Evolutionary conservation across 179 eudicot genomes (phyloP), one percentile per base, ranked within the genome.

Genomic region (Carnegiea gigantea): DNA sequence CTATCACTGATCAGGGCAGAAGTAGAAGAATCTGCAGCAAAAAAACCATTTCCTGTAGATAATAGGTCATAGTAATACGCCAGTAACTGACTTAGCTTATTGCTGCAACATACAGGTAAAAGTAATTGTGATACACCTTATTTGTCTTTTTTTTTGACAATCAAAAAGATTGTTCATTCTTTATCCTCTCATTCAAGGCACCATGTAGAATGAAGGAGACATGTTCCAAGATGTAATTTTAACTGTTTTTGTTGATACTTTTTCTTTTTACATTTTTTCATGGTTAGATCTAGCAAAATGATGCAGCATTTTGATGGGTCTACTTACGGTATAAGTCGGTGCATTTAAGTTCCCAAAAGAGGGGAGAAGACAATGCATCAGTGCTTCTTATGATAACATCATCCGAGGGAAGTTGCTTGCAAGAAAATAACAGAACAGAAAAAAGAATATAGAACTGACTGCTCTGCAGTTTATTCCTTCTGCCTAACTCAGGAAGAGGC

Each of bases 1-100:
- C 64, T 44, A 38, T 88, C 88, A 60, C 57, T 89, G 83, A 89
- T 86, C 59, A 86, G 20, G 62, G 81, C 85, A 79, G 93, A 87
- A 44, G 44, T 64, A 79, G 88, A 89, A 80, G 86, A 80, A 83
- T 84, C 85, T 73, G 82, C 77, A 78, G 53, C 60, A 23, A 76
- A 84, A 54, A 73, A 84, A 14, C 78, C 70, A 68, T 33, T 76
- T 68, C 68, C 51, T 76, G 86, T 85, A 89, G 86, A 84, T 82
- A 84, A 70, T 48, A 83, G 86, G 60, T 77, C 70, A 62, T 79
- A 79, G 82, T 43, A 24, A 68, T 78, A 79, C 46, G 82, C 49
- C 70, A 73, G 77, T 67, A 72, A 54, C 73, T 81, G 74, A 68
- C 43, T 74, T 44, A 68, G 79, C 44, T 70, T 67, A 76, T 36